Percentiles rank a stretch among this genome's conserved stretches.
Conservation (phyloP, 257 asterid species). For the Jacaranda copaia region DNA sequence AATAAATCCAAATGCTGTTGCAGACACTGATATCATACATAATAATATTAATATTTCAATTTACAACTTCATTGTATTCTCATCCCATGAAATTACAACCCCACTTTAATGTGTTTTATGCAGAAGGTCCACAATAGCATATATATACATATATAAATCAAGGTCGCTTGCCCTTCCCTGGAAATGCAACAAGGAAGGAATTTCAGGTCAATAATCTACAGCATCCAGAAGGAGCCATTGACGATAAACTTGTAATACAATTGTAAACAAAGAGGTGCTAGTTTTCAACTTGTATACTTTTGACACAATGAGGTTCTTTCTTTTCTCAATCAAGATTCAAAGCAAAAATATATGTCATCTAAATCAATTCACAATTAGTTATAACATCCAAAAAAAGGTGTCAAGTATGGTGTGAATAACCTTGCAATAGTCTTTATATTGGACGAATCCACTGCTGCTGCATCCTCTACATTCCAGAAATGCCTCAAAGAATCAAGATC, state of each 20-base stretch:
- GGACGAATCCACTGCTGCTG: not conserved
- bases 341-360: not conserved
- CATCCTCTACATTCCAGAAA: not conserved
- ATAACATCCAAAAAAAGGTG: not conserved
- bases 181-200: no score
- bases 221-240: not conserved
- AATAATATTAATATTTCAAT: not conserved
- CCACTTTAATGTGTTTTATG: no score
- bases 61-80: no score
- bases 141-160: no score
- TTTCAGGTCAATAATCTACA: not conserved
- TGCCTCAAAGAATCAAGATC: conserved; percentile 50
- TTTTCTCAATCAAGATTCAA: conserved; percentile 1
- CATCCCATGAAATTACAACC: not conserved
- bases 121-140: no score
- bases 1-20: no score
- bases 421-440: not conserved
- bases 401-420: not conserved
- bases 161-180: no score
- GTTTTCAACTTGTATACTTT: not conserved
- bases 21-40: no score
- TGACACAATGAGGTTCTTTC: not conserved
- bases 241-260: not conserved
- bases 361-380: not conserved
- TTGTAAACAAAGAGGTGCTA: not conserved